A percentile compares a stretch with the other conserved stretches of the same genome.
Evolutionary conservation across 306 rosid genomes (phyloP).

Genomic region (Astragalus membranaceus): DNA sequence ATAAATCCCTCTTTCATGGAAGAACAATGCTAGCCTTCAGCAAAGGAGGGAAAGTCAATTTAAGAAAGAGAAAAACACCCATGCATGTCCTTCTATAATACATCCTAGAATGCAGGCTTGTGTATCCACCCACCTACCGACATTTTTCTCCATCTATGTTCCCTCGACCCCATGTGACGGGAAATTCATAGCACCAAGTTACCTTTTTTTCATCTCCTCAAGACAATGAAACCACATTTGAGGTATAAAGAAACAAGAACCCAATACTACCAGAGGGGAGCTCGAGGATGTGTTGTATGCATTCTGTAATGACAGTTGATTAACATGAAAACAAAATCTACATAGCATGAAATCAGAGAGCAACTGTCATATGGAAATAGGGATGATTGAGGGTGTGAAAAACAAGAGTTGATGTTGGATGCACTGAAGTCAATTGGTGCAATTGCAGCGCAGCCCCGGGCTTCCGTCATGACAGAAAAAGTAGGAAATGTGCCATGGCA

Average conservation of each 20-base stretch:
- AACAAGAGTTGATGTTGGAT: background rate
- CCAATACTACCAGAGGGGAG: slow-evolving; percentile 50
- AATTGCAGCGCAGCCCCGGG: too few relatives aligned
- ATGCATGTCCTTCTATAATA: slow-evolving; percentile 43
- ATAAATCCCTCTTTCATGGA: background rate
- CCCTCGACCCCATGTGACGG: background rate
- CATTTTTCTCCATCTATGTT: slow-evolving; percentile 41
- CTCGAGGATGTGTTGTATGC: slow-evolving; percentile 42
- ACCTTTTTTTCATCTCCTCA: slow-evolving; percentile 38
- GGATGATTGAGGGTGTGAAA: background rate
- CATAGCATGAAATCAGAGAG: background rate
- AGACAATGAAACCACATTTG: slow-evolving; percentile 46
- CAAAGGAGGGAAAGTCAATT: background rate
- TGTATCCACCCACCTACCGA: slow-evolving; percentile 29
- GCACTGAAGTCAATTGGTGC: background rate
- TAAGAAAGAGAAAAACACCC: background rate
- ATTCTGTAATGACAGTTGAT: slow-evolving; percentile 21
- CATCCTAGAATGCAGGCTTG: slow-evolving; percentile 27
- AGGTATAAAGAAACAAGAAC: slow-evolving; percentile 48
- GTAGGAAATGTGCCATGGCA: too few relatives aligned
- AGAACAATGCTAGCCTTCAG: background rate
- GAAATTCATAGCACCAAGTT: background rate
- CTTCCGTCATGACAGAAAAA: too few relatives aligned
- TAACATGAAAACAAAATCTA: background rate
- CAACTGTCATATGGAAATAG: background rate